These are phyloP conservation scores for Podila minutissima DNA, from an alignment of 192 early-diverging fungal genomes.

Conservation along the genomic window DNA sequence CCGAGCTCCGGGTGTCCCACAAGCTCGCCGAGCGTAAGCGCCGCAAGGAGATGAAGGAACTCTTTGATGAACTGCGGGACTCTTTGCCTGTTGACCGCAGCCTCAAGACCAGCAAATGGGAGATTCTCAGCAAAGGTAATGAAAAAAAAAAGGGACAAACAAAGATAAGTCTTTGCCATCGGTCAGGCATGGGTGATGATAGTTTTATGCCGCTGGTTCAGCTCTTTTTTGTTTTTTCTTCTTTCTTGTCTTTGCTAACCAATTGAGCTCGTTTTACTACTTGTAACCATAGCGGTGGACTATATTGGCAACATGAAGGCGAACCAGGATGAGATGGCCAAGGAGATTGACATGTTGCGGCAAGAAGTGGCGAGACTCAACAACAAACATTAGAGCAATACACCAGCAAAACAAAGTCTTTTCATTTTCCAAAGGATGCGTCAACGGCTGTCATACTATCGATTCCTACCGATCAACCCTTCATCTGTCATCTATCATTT, in stretches of 20 bases:
- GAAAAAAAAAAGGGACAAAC: neutral
- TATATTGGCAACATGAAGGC: constrained; percentile 62
- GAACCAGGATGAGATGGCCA: constrained; percentile 60
- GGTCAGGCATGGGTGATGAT: neutral
- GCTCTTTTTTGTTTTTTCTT: constrained; percentile 12
- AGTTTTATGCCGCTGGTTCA: neutral
- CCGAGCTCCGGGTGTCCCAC: constrained; percentile 85
- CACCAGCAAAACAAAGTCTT: too few relatives aligned
- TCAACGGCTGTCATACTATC: too few relatives aligned
- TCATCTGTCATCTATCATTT: too few relatives aligned
- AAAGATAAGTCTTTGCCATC: constrained; percentile 12
- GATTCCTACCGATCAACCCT: too few relatives aligned
- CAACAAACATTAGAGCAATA: constrained; percentile 6
- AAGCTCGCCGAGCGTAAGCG: constrained; percentile 90
- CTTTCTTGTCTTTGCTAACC: neutral
- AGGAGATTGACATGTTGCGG: constrained; percentile 61
- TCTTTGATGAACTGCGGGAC: constrained; percentile 88
- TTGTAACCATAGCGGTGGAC: constrained; percentile 58
- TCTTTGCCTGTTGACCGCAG: constrained; percentile 82
- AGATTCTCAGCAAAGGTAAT: constrained; percentile 88
- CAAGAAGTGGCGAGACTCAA: constrained; percentile 55
- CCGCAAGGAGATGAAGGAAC: constrained; percentile 90
- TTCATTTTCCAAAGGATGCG: too few relatives aligned
- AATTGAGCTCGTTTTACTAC: neutral
- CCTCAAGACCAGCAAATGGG: constrained; percentile 91